These are phyloP conservation scores for Myxozyma geophila DNA, from an alignment of 805 yeast species.

Conservation along the genomic window DNA sequence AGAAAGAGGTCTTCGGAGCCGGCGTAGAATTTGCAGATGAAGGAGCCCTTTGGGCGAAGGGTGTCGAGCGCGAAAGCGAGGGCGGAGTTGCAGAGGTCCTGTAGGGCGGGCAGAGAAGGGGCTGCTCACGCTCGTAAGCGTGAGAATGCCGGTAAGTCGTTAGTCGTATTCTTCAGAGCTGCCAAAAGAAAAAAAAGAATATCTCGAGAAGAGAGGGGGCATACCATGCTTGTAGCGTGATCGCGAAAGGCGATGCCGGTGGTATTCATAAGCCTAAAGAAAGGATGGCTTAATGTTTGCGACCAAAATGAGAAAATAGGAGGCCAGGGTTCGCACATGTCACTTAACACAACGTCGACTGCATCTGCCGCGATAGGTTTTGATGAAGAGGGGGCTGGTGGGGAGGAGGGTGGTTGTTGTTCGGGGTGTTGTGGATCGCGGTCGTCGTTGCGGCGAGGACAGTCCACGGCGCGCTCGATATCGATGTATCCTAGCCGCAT, in stretches of 20 bases:
- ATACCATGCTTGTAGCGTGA: slow-evolving; percentile 76
- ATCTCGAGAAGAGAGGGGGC: slow-evolving; percentile 36
- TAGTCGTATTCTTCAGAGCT: not conserved
- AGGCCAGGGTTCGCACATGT: slow-evolving; percentile 72
- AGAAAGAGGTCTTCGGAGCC: slow-evolving; percentile 76
- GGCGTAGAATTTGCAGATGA: slow-evolving; percentile 82
- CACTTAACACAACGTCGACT: slow-evolving; percentile 73
- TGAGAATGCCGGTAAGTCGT: not conserved
- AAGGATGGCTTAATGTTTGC: slow-evolving; percentile 76
- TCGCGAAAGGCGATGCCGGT: slow-evolving; percentile 81
- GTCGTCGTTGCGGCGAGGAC: not conserved
- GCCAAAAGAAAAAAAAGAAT: not conserved
- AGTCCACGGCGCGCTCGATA: slow-evolving; percentile 35
- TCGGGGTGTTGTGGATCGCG: not conserved
- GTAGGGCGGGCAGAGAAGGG: too few species aligned
- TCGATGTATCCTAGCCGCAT: slow-evolving; percentile 36
- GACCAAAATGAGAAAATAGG: slow-evolving; percentile 58
- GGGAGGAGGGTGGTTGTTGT: not conserved
- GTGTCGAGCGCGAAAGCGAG: slow-evolving; percentile 72
- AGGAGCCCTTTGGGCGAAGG: slow-evolving; percentile 69
- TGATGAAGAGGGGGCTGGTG: slow-evolving; percentile 7
- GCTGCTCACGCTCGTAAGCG: not conserved
- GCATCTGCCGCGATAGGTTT: slow-evolving; percentile 49
- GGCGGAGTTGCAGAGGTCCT: slow-evolving; percentile 91
- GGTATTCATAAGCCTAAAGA: slow-evolving; percentile 91